Conservation (phyloP, 352 stramenopile genomes). For the Pythium aristosporum region DNA sequence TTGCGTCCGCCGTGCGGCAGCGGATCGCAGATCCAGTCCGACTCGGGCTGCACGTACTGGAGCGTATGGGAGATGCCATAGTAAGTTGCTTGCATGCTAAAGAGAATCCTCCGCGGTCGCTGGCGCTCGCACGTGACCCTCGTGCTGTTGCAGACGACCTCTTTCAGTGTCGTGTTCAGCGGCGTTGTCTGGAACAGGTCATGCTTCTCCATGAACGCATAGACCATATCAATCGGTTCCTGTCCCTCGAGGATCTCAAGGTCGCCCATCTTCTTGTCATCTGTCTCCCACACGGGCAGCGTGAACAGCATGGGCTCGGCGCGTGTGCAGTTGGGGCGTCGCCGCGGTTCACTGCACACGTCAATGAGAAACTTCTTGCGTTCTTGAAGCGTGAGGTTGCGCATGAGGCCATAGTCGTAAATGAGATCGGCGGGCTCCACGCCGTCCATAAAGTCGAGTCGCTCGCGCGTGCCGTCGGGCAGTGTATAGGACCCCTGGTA, state of each 20-base stretch:
- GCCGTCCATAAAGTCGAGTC: constrained; percentile 68
- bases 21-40: constrained; percentile 70
- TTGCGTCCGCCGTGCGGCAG: constrained; percentile 45
- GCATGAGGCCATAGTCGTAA: constrained; percentile 69
- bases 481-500: constrained; percentile 66
- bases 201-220: constrained; percentile 85
- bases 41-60: constrained; percentile 76
- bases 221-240: constrained; percentile 79
- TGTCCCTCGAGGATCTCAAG: constrained; percentile 76
- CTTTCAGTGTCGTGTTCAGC: constrained; percentile 68
- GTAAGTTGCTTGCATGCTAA: constrained; percentile 80
- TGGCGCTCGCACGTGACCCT: constrained; percentile 54
- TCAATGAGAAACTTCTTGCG: constrained; percentile 68
- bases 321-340: constrained; percentile 71
- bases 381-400: constrained; percentile 64
- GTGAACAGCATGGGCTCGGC: constrained; percentile 71
- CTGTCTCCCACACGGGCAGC: constrained; percentile 76
- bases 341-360: constrained; percentile 64
- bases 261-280: constrained; percentile 66
- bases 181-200: constrained; percentile 80
- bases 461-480: constrained; percentile 43
- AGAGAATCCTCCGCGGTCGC: constrained; percentile 65
- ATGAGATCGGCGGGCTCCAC: constrained; percentile 75
- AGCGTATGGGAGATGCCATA: constrained; percentile 63
- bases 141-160: constrained; percentile 73